Evolutionary conservation across 2,329 filamentous ascomycete species (phyloP).

Genomic region (Epichloe gansuensis): DNA sequence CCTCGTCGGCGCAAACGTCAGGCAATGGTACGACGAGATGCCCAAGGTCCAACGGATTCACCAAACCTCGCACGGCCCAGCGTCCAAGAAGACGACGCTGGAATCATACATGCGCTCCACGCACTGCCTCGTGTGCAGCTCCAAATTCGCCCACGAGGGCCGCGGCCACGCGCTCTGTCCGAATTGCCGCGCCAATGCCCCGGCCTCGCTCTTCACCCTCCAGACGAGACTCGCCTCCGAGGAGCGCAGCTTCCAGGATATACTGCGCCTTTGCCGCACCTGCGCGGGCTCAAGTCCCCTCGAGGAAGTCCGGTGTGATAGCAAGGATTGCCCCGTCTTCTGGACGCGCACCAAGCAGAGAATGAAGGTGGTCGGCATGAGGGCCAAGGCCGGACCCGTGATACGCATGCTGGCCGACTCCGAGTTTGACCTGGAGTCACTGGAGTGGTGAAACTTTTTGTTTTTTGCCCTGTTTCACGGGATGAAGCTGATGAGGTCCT

Average conservation of each 20-base stretch:
- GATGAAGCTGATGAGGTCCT: too few species aligned
- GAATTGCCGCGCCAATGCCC: slow-evolving; percentile 40
- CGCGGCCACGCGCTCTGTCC: slow-evolving; percentile 39
- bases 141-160: slow-evolving; percentile 17
- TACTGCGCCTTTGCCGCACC: slow-evolving; percentile 63
- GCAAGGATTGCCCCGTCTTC: slow-evolving; percentile 85
- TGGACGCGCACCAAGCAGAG: slow-evolving; percentile 61
- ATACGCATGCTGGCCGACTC: slow-evolving; percentile 20
- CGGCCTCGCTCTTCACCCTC: slow-evolving; percentile 52
- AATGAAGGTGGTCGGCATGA: slow-evolving; percentile 32
- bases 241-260: slow-evolving; percentile 50
- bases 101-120: slow-evolving; percentile 84
- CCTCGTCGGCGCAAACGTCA: slow-evolving; percentile 82
- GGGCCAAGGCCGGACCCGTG: slow-evolving; percentile 18
- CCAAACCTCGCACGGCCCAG: slow-evolving; percentile 16
- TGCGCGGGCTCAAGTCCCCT: slow-evolving; percentile 63
- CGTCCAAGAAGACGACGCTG: slow-evolving; percentile 55
- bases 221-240: slow-evolving; percentile 47
- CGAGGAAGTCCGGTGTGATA: slow-evolving; percentile 79
- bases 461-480: neutral
- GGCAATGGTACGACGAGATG: slow-evolving; percentile 93
- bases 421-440: slow-evolving; percentile 11
- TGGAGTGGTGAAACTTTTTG: slow-evolving; percentile 22
- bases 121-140: slow-evolving; percentile 61
- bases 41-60: slow-evolving; percentile 71